Percentiles rank a stretch among this genome's conserved stretches.
Conservation (phyloP, 2,329 filamentous ascomycete species). For the Acephala macrosclerotiorum region DNA sequence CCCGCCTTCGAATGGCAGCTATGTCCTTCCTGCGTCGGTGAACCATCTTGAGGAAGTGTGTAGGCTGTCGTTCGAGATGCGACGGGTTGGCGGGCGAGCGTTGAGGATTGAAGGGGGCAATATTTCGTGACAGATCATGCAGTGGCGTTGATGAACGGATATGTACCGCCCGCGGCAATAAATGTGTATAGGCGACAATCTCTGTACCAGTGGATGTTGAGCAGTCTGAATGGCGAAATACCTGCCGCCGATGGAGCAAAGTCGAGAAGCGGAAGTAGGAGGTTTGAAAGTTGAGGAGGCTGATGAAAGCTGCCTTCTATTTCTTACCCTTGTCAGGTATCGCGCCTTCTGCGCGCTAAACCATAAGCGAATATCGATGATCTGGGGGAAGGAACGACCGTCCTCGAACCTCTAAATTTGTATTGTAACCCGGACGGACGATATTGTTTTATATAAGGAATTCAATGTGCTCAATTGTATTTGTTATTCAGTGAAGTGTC, state of each 20-base stretch:
- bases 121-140: conserved; percentile 44
- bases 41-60: conserved; percentile 52
- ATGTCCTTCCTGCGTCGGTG: conserved; percentile 67
- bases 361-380: too few relatives aligned
- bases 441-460: background rate
- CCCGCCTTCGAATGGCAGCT: conserved; percentile 71
- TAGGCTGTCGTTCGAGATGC: conserved; percentile 40
- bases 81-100: conserved; percentile 43
- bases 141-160: conserved; percentile 40
- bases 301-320: conserved; percentile 34
- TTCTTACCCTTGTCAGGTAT: conserved; percentile 26
- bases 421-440: too few relatives aligned
- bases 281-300: conserved; percentile 36
- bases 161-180: conserved; percentile 46
- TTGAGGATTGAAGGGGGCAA: conserved; percentile 40
- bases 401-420: too few relatives aligned
- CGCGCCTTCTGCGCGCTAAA: conserved; percentile 4
- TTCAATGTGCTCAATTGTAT: background rate
- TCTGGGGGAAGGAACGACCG: too few relatives aligned
- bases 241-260: conserved; percentile 41
- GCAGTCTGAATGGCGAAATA: conserved; percentile 40
- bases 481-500: too few relatives aligned
- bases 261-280: conserved; percentile 30
- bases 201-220: conserved; percentile 31
- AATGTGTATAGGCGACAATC: conserved; percentile 34